A percentile compares a stretch with the other conserved stretches of the same genome.
phyloP scores from a whole-genome alignment of 2,329 filamentous ascomycete genomes.

The Pseudogymnoascus sp. region DNA sequence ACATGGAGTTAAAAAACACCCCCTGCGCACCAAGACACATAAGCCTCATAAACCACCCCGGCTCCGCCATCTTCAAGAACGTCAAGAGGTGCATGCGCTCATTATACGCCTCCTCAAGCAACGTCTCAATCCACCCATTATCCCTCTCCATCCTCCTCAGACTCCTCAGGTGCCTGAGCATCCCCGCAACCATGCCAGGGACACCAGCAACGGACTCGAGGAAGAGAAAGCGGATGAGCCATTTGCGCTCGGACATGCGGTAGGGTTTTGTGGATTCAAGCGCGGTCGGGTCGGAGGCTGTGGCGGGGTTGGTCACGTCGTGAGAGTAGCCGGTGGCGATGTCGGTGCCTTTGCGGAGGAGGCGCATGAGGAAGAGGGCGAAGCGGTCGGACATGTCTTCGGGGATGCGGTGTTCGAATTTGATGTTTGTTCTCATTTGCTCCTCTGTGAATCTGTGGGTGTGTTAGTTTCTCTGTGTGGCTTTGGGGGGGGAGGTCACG shows the following conservation, averaged over 20 bases:
- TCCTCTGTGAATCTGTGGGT: constrained; percentile 59
- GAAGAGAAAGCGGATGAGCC: constrained; percentile 85
- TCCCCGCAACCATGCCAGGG: constrained; percentile 93
- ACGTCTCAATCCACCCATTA: constrained; percentile 91
- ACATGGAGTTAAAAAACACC: constrained; percentile 93
- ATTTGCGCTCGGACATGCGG: constrained; percentile 74
- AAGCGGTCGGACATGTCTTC: constrained; percentile 67
- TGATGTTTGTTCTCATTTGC: constrained; percentile 65
- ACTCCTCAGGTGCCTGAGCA: constrained; percentile 81
- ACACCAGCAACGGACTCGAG: constrained; percentile 92
- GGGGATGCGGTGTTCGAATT: constrained; percentile 68
- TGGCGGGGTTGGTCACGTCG: constrained; percentile 41
- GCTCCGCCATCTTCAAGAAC: constrained; percentile 85
- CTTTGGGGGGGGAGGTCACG: background rate
- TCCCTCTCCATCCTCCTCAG: constrained; percentile 81
- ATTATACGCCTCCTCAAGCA: constrained; percentile 86
- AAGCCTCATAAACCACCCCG: constrained; percentile 74
- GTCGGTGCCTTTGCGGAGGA: constrained; percentile 75
- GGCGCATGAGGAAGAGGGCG: constrained; percentile 68
- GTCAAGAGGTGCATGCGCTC: constrained; percentile 96
- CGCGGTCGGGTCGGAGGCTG: constrained; percentile 37
- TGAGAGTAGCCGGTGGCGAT: constrained; percentile 74
- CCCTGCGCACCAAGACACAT: constrained; percentile 91
- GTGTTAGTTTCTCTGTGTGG: background rate
- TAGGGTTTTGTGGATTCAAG: constrained; percentile 48